These are phyloP conservation scores for Scedosporium aurantiacum DNA, from an alignment of 2,329 filamentous ascomycete species.

Conservation along the genomic window DNA sequence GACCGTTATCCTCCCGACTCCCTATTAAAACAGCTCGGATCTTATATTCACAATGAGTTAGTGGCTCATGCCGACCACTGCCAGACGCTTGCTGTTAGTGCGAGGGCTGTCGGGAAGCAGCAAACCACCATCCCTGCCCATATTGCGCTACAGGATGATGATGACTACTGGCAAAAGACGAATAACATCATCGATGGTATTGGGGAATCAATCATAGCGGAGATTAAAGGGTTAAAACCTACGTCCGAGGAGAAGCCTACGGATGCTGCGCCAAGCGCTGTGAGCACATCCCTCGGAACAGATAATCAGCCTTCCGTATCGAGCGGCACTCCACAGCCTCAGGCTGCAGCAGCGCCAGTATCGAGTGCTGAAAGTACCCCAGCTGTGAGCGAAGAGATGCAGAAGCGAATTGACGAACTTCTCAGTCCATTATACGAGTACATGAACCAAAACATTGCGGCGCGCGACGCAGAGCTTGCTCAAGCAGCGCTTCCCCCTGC, in stretches of 20 bases:
- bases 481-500: not conserved
- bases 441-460: conserved; percentile 1
- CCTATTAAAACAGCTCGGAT: conserved; percentile 19
- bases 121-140: not conserved
- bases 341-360: not conserved
- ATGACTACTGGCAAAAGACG: conserved; percentile 6
- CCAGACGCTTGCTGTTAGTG: conserved; percentile 1
- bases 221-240: not conserved
- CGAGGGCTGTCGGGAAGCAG: not conserved
- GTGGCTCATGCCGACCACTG: conserved; percentile 23
- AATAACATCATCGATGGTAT: not conserved
- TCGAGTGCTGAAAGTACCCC: not conserved
- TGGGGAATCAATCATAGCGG: not conserved
- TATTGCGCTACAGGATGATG: conserved; percentile 1
- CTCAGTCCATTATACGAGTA: not conserved
- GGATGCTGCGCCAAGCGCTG: not conserved
- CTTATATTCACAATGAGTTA: conserved; percentile 20
- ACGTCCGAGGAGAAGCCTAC: not conserved
- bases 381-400: not conserved
- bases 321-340: not conserved
- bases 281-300: not conserved
- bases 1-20: conserved; percentile 29
- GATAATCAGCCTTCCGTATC: not conserved
- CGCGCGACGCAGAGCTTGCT: conserved; percentile 3
- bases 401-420: not conserved